Evolutionary conservation across 805 yeast species (phyloP).

Genomic region (Hyphopichia homilentoma): DNA sequence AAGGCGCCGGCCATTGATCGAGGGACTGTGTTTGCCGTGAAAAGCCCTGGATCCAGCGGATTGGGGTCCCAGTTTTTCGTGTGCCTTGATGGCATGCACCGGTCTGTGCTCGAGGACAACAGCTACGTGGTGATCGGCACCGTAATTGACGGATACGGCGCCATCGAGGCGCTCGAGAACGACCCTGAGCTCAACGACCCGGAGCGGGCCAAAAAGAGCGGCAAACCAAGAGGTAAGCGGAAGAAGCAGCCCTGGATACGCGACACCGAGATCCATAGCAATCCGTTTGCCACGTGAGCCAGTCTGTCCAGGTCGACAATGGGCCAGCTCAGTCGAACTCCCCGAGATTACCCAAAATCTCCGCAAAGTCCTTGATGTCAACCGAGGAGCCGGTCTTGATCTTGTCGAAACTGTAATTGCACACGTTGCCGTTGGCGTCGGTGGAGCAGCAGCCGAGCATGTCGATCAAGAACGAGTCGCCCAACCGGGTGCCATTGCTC

Average conservation of each 20-base stretch:
- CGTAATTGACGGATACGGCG: slow-evolving; percentile 14
- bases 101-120: slow-evolving; percentile 6
- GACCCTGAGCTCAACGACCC: slow-evolving; percentile 7
- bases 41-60: slow-evolving; percentile 5
- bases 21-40: slow-evolving; percentile 13
- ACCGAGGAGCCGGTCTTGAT: slow-evolving; percentile 24
- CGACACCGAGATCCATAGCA: slow-evolving; percentile 10
- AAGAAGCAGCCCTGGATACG: slow-evolving; percentile 12
- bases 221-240: slow-evolving; percentile 15
- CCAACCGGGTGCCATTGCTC: slow-evolving; percentile 11
- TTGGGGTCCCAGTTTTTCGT: slow-evolving; percentile 20
- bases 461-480: slow-evolving; percentile 35
- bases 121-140: slow-evolving; percentile 13
- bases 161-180: slow-evolving; percentile 11
- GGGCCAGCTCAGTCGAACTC: slow-evolving; percentile 25
- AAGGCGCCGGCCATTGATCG: slow-evolving; percentile 4
- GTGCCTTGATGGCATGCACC: slow-evolving; percentile 9
- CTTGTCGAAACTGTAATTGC: slow-evolving; percentile 25
- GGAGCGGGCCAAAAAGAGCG: slow-evolving; percentile 9
- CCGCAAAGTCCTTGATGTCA: slow-evolving; percentile 39
- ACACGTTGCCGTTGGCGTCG: slow-evolving; percentile 22
- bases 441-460: slow-evolving; percentile 36
- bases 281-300: slow-evolving; percentile 9
- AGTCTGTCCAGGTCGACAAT: no score
- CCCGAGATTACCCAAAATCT: slow-evolving; percentile 37